Evolutionary conservation across 2,329 filamentous ascomycete genomes (phyloP).

Genomic region (Alternaria rosae): DNA sequence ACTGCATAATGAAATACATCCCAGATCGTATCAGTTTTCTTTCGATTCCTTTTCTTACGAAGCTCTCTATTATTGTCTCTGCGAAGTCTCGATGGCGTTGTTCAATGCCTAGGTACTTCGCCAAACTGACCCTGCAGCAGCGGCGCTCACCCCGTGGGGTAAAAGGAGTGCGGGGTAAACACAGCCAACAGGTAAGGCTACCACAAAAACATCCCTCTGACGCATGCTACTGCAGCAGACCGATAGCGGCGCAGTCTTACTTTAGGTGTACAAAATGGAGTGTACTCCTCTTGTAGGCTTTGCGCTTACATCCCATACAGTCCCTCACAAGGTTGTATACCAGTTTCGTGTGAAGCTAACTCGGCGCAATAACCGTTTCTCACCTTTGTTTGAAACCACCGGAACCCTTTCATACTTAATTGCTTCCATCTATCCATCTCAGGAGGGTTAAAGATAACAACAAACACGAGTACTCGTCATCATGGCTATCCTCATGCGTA

Average conservation of each 20-base stretch:
- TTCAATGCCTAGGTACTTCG: background rate
- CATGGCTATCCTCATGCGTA: constrained; percentile 43
- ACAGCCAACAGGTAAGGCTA: constrained; percentile 30
- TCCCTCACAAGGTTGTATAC: background rate
- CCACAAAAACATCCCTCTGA: constrained; percentile 35
- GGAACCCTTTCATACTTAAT: background rate
- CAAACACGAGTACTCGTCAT: background rate
- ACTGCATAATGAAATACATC: background rate
- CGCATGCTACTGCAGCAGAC: constrained; percentile 22
- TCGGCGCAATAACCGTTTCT: no score
- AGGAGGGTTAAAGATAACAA: no score
- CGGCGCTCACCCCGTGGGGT: constrained; percentile 32
- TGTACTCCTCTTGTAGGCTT: background rate
- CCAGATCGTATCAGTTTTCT: background rate
- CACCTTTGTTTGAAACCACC: background rate
- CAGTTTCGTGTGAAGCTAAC: background rate
- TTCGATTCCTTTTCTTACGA: background rate
- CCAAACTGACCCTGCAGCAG: constrained; percentile 1
- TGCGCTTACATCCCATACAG: background rate
- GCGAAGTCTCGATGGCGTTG: background rate
- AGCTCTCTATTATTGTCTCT: background rate
- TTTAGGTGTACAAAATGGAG: constrained; percentile 17
- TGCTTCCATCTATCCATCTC: no score
- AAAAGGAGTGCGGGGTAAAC: constrained; percentile 42
- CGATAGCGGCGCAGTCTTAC: constrained; percentile 37